Conservation (phyloP, 768 basidiomycete genomes). For the Agaricus sinodeliciosus region DNA sequence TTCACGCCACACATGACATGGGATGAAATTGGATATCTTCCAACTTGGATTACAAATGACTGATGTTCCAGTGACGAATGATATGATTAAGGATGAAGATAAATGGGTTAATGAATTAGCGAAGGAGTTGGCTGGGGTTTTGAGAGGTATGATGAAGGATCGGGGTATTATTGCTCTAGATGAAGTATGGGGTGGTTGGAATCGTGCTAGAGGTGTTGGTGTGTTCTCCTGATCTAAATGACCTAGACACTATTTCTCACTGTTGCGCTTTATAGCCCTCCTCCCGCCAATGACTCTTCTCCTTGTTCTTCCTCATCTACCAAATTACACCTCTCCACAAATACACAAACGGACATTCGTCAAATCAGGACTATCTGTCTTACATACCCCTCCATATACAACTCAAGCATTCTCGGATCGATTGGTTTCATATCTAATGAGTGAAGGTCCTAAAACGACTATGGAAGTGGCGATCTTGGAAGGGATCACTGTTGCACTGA, state of each 20-base stretch:
- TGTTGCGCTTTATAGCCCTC: constrained; percentile 41
- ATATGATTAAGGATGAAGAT: constrained; percentile 81
- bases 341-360: constrained; percentile 61
- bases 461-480: constrained; percentile 71
- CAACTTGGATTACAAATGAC: constrained; percentile 79
- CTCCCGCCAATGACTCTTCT: constrained; percentile 85
- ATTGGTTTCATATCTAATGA: constrained; percentile 46
- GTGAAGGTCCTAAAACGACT: constrained; percentile 48
- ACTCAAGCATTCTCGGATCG: constrained; percentile 63
- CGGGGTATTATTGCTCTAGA: constrained; percentile 83
- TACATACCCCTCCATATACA: constrained; percentile 79
- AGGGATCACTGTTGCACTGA: constrained; percentile 63
- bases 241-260: too few relatives aligned
- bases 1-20: too few relatives aligned
- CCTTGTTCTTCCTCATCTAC: constrained; percentile 65
- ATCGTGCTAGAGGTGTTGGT: constrained; percentile 84
- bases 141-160: constrained; percentile 71
- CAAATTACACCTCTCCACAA: constrained; percentile 55
- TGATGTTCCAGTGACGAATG: constrained; percentile 77
- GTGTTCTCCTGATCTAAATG: constrained; percentile 28
- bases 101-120: constrained; percentile 78
- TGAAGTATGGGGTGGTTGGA: constrained; percentile 72
- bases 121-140: constrained; percentile 68
- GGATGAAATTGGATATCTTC: too few relatives aligned
- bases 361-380: constrained; percentile 65